Evolutionary conservation across 106 monocot genomes (phyloP).

Genomic region (Dendrobium nobile): DNA sequence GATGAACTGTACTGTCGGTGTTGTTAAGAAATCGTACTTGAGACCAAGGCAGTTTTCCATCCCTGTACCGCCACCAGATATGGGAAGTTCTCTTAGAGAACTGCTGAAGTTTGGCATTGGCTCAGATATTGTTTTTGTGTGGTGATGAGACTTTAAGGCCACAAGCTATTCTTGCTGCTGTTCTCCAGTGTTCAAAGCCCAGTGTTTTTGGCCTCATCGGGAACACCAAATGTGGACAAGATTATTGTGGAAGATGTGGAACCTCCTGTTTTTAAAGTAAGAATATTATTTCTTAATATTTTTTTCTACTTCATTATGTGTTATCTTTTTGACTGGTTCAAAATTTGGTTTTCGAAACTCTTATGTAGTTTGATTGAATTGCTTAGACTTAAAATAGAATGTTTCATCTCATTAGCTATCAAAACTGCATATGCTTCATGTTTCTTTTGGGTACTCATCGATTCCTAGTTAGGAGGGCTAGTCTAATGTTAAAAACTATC

Average conservation of each 20-base stretch:
- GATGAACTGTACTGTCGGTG: conserved; percentile 46
- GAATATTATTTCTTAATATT: neutral
- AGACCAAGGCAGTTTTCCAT: conserved; percentile 23
- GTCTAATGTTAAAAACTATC: no score
- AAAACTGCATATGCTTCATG: neutral
- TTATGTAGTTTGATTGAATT: conserved; percentile 1
- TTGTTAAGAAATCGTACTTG: conserved; percentile 35
- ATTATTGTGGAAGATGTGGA: conserved; percentile 39
- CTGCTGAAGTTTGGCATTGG: conserved; percentile 23
- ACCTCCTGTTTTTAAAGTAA: conserved; percentile 42
- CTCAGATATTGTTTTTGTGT: conserved; percentile 32
- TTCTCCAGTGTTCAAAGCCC: conserved; percentile 45
- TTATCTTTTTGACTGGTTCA: neutral
- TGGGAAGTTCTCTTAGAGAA: conserved; percentile 22
- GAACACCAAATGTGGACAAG: conserved; percentile 22
- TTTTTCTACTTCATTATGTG: neutral
- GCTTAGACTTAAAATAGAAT: neutral
- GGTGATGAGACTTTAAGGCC: conserved; percentile 31
- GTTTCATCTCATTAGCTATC: neutral
- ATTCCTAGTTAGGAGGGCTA: no score
- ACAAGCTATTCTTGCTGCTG: conserved; percentile 49
- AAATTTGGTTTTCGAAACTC: neutral
- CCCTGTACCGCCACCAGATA: conserved; percentile 25
- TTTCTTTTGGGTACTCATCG: neutral
- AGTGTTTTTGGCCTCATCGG: conserved; percentile 47